Percentiles rank a stretch among this genome's conserved stretches.
These are phyloP conservation scores for Pholiota conissans DNA, from an alignment of 768 basidiomycete species.

Conservation along the genomic window DNA sequence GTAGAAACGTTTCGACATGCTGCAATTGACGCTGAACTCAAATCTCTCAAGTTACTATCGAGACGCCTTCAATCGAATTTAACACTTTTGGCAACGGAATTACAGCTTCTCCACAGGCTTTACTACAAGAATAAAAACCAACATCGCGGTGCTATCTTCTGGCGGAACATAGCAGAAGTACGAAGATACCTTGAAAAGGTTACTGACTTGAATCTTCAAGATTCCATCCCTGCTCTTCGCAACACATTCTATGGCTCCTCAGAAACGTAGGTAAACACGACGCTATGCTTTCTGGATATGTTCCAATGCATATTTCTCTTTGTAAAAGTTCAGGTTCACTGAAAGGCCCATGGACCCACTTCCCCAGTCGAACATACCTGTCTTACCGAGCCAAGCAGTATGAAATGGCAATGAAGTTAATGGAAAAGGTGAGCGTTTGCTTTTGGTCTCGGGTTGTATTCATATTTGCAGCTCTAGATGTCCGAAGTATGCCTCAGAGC, in stretches of 20 bases:
- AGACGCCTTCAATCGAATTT: slow-evolving; percentile 51
- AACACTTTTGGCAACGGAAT: slow-evolving; percentile 46
- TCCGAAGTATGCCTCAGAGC: slow-evolving; percentile 34
- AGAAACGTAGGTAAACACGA: slow-evolving; percentile 31
- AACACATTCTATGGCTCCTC: slow-evolving; percentile 49
- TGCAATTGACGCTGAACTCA: slow-evolving; percentile 56
- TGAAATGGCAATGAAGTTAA: slow-evolving; percentile 11
- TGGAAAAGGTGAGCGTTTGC: slow-evolving; percentile 36
- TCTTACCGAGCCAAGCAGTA: slow-evolving; percentile 3
- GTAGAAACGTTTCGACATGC: slow-evolving; percentile 33
- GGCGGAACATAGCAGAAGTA: slow-evolving; percentile 64
- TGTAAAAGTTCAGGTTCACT: slow-evolving; percentile 46
- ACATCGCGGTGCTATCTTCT: slow-evolving; percentile 68
- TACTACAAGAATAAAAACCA: slow-evolving; percentile 85
- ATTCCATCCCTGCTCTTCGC: slow-evolving; percentile 39
- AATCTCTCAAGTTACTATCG: slow-evolving; percentile 55
- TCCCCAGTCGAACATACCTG: slow-evolving; percentile 38
- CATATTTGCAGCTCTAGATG: slow-evolving; percentile 18
- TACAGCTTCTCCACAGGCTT: slow-evolving; percentile 61
- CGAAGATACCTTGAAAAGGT: slow-evolving; percentile 50
- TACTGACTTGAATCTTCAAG: slow-evolving; percentile 27
- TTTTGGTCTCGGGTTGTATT: neutral
- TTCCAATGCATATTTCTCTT: neutral
- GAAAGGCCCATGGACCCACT: slow-evolving; percentile 66
- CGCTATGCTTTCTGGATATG: neutral